Base-by-base conservation (phyloP, 108 stramenopile genomes). In the Nitzschia inconspicua region DNA sequence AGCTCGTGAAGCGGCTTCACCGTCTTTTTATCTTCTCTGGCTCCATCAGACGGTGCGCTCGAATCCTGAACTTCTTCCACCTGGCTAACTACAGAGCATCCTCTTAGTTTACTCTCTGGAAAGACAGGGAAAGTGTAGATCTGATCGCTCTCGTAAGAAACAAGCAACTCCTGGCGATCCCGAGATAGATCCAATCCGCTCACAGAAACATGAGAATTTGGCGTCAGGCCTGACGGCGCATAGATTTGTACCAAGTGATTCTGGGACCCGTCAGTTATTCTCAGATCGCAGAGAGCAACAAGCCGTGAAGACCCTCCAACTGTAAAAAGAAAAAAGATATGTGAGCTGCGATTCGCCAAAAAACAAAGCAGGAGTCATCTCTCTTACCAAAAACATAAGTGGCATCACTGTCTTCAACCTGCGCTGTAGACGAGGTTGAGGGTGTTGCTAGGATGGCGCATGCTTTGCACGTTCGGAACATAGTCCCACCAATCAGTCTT, bases 131-230 rank as follows among this genome's bases (percentile, higher is more conserved):
- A 92, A 4, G 87, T 79, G 52, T 92, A 91, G 16, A 86, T 74
- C 62, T 92, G 91, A 78, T 92, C 91, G 48, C 65, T 80, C 51
- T 92, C 87, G 47, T 88, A 92, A 8, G 81, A 82, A 10, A 88
- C 83, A 57, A 92, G 55, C 10, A 92, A 59, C 36, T 88, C 87
- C 24, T 73, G 48, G 40, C 67, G 62, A 47, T 92, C 79, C 22
- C 60, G 75, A 3, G 86, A 88, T 24, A 91, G 19, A 47, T 88
- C 86, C 47, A 91, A 60, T 13, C 90, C 86, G 59, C 85, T 86
- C 16, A 91, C 82, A 29, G 86, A 80, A 43, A 91, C 84, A 3
- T 61, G 37, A 10, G 29, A 48, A 16, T 67, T 60, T 9, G 39
- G 37, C 8, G 35, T 22, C 23, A 91, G 58, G 0, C 60, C 37